Percentiles rank a stretch among this genome's conserved stretches.
phyloP scores from a whole-genome alignment of 495 filamentous ascomycete species.

The Margaritispora aquatica region DNA sequence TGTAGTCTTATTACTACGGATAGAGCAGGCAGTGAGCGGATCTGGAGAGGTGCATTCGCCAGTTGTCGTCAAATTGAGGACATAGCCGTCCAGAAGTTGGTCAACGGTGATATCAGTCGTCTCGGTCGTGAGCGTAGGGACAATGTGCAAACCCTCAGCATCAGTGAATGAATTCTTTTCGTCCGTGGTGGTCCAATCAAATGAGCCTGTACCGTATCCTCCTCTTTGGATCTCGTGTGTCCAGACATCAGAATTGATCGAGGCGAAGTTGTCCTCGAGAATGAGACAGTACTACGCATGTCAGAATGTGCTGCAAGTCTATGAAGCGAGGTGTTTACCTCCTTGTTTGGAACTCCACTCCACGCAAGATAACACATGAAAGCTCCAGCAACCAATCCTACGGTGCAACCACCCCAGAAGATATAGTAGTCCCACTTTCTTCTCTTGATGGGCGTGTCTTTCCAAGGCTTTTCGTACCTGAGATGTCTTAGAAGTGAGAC shows the following conservation, averaged over 20 bases:
- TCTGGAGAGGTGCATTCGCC: conserved; percentile 29
- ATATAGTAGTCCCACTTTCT: conserved; percentile 4
- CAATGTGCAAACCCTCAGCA: conserved; percentile 36
- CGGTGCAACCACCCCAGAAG: not conserved
- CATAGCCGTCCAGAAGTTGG: conserved; percentile 25
- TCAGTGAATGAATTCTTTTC: conserved; percentile 35
- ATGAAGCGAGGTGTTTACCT: not conserved
- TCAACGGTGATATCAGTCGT: conserved; percentile 27
- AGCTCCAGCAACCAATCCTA: not conserved
- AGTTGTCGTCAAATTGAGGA: conserved; percentile 32
- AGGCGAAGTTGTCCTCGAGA: conserved; percentile 35
- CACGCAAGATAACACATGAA: not conserved
- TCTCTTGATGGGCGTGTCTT: not conserved
- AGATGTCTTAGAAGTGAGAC: not conserved
- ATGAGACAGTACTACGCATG: conserved; percentile 29
- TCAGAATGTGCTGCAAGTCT: not conserved
- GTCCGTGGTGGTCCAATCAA: conserved; percentile 40
- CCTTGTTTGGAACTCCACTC: not conserved
- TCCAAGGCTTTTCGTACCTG: not conserved
- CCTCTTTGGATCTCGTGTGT: conserved; percentile 30
- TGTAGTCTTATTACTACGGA: conserved; percentile 29
- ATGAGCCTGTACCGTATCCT: conserved; percentile 34
- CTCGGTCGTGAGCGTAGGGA: conserved; percentile 38
- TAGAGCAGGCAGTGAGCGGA: conserved; percentile 16
- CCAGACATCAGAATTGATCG: conserved; percentile 29